Evolutionary conservation across 2,329 filamentous ascomycete species (phyloP).

Genomic region (Fusarium sp.): DNA sequence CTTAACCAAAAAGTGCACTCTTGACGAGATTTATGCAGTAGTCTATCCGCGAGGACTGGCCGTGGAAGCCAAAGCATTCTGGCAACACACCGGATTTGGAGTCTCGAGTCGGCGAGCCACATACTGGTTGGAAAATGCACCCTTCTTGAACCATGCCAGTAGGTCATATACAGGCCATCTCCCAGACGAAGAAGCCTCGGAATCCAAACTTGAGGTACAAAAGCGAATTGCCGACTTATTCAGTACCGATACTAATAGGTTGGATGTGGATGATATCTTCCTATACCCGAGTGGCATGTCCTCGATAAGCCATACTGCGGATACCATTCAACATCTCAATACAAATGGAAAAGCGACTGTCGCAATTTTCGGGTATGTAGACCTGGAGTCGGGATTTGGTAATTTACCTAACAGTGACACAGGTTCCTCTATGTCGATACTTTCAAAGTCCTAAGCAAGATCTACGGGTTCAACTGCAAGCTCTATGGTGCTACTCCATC

Average conservation of each 20-base stretch:
- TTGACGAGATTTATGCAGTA: slow-evolving; percentile 29
- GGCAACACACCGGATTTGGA: slow-evolving; percentile 47
- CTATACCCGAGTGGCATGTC: slow-evolving; percentile 65
- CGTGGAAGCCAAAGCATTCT: slow-evolving; percentile 44
- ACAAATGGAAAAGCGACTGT: slow-evolving; percentile 5
- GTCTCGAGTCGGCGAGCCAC: slow-evolving; percentile 45
- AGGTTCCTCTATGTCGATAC: slow-evolving; percentile 49
- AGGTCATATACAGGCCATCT: not conserved
- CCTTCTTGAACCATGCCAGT: slow-evolving; percentile 21
- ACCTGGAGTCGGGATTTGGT: not conserved
- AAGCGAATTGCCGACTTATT: slow-evolving; percentile 36
- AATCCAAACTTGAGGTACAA: slow-evolving; percentile 22
- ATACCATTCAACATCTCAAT: slow-evolving; percentile 12
- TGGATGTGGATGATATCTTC: slow-evolving; percentile 54
- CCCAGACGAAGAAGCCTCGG: slow-evolving; percentile 7
- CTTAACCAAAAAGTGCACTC: not conserved
- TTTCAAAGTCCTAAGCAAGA: slow-evolving; percentile 46
- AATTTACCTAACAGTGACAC: not conserved
- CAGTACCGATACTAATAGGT: slow-evolving; percentile 21
- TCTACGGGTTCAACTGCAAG: slow-evolving; percentile 49
- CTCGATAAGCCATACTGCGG: slow-evolving; percentile 52
- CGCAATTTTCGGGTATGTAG: slow-evolving; percentile 46
- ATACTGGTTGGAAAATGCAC: slow-evolving; percentile 42
- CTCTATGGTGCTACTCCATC: slow-evolving; percentile 57
- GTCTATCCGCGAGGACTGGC: slow-evolving; percentile 26